These are phyloP conservation scores for Hippophae tibetana DNA, from an alignment of 306 rosid species.

Conservation along the genomic window DNA sequence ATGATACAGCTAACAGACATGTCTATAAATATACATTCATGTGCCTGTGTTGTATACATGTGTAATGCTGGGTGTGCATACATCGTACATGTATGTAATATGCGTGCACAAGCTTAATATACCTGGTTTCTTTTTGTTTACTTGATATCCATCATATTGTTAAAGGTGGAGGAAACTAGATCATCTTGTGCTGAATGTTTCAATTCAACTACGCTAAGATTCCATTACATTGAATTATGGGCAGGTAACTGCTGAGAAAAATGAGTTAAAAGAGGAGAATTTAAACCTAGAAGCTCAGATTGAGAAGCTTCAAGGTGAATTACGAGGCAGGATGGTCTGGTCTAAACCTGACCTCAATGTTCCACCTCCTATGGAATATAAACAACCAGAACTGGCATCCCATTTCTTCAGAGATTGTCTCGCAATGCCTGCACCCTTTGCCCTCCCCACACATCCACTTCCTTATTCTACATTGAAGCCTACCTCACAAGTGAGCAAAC, in stretches of 20 bases:
- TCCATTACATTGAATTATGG: constrained; percentile 12
- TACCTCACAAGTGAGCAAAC: constrained; percentile 53
- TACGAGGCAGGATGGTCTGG: constrained; percentile 38
- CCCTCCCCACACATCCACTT: constrained; percentile 46
- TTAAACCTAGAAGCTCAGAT: constrained; percentile 53
- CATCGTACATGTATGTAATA: no score
- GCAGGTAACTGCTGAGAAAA: constrained; percentile 71
- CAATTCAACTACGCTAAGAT: neutral
- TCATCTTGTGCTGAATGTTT: constrained; percentile 1
- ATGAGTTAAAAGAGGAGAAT: constrained; percentile 72
- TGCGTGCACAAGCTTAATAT: no score
- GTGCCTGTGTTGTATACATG: no score
- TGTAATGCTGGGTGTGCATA: no score
- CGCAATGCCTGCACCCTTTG: constrained; percentile 36
- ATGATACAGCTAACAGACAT: neutral
- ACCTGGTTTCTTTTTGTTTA: neutral
- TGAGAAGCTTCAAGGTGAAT: constrained; percentile 57
- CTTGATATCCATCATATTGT: neutral
- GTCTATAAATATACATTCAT: neutral
- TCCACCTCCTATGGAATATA: constrained; percentile 33
- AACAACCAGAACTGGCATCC: constrained; percentile 25
- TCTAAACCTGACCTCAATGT: constrained; percentile 71
- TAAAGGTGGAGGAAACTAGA: neutral
- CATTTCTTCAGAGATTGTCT: constrained; percentile 34
- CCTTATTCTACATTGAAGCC: constrained; percentile 34